phyloP scores from a whole-genome alignment of 805 yeast species.

The Kurtzmaniella fragi region DNA sequence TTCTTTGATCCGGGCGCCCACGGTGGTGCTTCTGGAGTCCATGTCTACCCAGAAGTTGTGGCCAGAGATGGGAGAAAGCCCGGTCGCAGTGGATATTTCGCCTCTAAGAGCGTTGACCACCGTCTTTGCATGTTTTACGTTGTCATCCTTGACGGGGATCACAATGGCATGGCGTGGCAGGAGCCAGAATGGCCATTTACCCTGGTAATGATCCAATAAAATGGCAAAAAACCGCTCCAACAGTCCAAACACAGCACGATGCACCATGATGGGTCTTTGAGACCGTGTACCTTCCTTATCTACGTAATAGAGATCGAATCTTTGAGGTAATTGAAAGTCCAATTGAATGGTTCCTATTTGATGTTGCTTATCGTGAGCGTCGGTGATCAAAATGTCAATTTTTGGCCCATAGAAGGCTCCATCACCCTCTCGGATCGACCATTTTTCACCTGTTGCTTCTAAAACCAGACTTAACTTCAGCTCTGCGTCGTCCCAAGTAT shows the following conservation, averaged over 20 bases:
- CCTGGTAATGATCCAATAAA: conserved; percentile 81
- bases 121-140: conserved; percentile 48
- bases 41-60: conserved; percentile 69
- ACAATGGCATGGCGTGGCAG: conserved; percentile 87
- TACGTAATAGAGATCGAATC: conserved; percentile 71
- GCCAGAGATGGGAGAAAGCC: conserved; percentile 53
- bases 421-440: conserved; percentile 84
- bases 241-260: conserved; percentile 93
- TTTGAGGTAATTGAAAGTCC: conserved; percentile 88
- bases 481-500: conserved; percentile 85
- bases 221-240: conserved; percentile 90
- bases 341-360: conserved; percentile 95
- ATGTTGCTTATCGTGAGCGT: conserved; percentile 73
- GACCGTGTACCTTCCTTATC: conserved; percentile 42
- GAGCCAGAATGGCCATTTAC: conserved; percentile 98
- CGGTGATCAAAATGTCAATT: conserved; percentile 80
- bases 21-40: conserved; percentile 69
- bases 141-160: conserved; percentile 70
- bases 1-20: conserved; percentile 76
- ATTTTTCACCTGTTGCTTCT: conserved; percentile 44
- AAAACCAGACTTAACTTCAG: conserved; percentile 55
- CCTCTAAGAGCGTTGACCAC: conserved; percentile 45
- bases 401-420: conserved; percentile 98
- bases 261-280: conserved; percentile 87
- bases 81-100: conserved; percentile 27